Evolutionary conservation across 169 alveolate genomes (phyloP).

Genomic region (Cryptosporidium xiaoi): DNA sequence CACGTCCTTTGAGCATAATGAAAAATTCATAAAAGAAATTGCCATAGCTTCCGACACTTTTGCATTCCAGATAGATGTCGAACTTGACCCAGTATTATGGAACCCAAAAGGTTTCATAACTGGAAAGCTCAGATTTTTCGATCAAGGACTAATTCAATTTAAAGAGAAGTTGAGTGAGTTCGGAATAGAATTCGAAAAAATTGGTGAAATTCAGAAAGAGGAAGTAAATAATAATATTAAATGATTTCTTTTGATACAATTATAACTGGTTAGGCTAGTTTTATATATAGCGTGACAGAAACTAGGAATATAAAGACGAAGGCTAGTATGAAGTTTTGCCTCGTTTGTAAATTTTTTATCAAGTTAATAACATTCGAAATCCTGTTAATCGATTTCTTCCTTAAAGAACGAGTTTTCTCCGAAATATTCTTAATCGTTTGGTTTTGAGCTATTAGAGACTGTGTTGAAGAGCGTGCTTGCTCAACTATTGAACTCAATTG

Average conservation of each 20-base stretch:
- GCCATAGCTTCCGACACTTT: slow-evolving; percentile 16
- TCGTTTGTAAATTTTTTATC: slow-evolving; percentile 18
- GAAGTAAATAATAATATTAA: not conserved
- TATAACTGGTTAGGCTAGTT: not conserved
- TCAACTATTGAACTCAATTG: slow-evolving; percentile 22
- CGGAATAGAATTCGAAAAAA: slow-evolving; percentile 5
- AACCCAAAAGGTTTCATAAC: slow-evolving; percentile 42
- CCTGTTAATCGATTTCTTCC: slow-evolving; percentile 39
- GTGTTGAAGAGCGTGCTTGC: slow-evolving; percentile 42
- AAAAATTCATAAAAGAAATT: slow-evolving; percentile 4
- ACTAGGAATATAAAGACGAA: slow-evolving; percentile 9
- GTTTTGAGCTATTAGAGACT: slow-evolving; percentile 16
- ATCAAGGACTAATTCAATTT: not conserved
- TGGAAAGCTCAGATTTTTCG: slow-evolving; percentile 38
- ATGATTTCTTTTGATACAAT: not conserved
- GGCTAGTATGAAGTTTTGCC: slow-evolving; percentile 9
- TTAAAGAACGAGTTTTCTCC: slow-evolving; percentile 27
- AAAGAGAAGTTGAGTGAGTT: not conserved
- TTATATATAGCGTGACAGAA: not conserved
- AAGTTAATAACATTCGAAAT: slow-evolving; percentile 4
- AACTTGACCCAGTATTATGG: slow-evolving; percentile 51
- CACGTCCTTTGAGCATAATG: slow-evolving; percentile 1
- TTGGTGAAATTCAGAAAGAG: slow-evolving; percentile 39
- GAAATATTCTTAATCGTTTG: not conserved
- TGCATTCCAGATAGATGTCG: slow-evolving; percentile 46